Conservation (phyloP, 129 eudicot species). For the Tanacetum coccineum region DNA sequence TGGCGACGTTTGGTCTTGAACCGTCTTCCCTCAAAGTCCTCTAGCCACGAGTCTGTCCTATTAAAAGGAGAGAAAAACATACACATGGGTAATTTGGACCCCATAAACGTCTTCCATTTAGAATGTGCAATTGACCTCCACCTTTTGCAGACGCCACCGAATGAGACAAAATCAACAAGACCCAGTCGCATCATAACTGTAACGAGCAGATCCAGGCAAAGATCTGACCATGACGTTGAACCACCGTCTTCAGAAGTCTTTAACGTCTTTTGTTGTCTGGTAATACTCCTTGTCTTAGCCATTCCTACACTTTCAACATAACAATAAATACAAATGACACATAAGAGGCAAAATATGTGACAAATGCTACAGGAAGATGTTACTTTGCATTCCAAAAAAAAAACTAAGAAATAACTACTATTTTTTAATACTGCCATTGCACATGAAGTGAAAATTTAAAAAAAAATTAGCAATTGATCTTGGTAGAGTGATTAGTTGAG, state of each 20-base stretch:
- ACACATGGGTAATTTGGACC: constrained; percentile 3
- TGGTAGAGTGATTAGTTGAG: no score
- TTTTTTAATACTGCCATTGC: no score
- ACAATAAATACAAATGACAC: not conserved
- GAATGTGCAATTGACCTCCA: constrained; percentile 16
- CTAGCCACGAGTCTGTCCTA: not conserved
- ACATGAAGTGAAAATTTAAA: no score
- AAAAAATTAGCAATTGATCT: no score
- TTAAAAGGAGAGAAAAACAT: not conserved
- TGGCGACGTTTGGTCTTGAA: constrained; percentile 5
- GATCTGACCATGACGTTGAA: constrained; percentile 11
- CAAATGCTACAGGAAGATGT: no score
- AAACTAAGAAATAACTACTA: no score
- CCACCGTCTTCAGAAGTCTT: not conserved
- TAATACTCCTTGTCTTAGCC: constrained; percentile 4
- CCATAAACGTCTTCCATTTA: not conserved
- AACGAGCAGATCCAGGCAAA: constrained; percentile 6
- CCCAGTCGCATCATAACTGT: constrained; percentile 19
- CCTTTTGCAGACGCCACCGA: constrained; percentile 19
- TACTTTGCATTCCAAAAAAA: no score
- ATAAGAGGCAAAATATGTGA: not conserved
- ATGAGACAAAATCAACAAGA: constrained; percentile 15
- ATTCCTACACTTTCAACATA: constrained; percentile 10
- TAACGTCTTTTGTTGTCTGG: constrained; percentile 3
- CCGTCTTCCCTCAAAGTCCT: constrained; percentile 20